Evolutionary conservation across 2,329 filamentous ascomycete species (phyloP), one percentile per base, ranked within the genome.

Genomic region (Neofusicoccum ribis): DNA sequence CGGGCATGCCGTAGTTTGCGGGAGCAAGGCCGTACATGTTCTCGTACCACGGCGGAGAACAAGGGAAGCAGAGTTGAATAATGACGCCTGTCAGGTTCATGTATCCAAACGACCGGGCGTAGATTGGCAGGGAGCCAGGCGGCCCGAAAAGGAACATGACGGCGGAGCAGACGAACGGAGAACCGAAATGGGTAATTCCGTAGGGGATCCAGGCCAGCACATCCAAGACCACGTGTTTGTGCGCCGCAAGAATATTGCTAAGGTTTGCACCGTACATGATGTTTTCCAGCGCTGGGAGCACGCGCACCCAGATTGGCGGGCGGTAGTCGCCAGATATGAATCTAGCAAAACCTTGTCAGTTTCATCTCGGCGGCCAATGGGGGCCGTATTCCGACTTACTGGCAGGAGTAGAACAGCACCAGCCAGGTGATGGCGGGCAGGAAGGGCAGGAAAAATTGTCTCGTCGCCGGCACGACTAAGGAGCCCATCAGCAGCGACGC

Each of bases 31-130:
- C 94, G 77, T 97, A 92, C 72, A 91, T 85, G 78, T 95, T 96
- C 83, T 97, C 94, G 74, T 97, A 98, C 94, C 94, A 98, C 1
- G 94, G 94, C 31, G 94, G 92, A 27, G 93, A 95, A 82, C 94
- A 97, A 1, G 94, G 94, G 79, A 97, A 96, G 68, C 93, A 79
- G 63, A 97, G 84, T 80, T 97, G 93, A 69, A 96, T 93, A 37
- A 89, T 87, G 65, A 97, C 94, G 62, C 93, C 94, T 12, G 89
- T 83, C 68, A 97, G 87, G 80, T 93, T 95, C 87, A 97, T 90
- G 84, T 94, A 97, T 66, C 94, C 94, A 72, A 97, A 97, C 59
- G 90, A 88, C 71, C 90, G 89, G 15, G 92, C 92, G 75, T 93
- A 97, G 17, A 93, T 88, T 9, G 93, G 92, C 0, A 91, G 85